Evolutionary conservation across 2,329 filamentous ascomycete species (phyloP).

Genomic region (Sporothrix euskadiensis): DNA sequence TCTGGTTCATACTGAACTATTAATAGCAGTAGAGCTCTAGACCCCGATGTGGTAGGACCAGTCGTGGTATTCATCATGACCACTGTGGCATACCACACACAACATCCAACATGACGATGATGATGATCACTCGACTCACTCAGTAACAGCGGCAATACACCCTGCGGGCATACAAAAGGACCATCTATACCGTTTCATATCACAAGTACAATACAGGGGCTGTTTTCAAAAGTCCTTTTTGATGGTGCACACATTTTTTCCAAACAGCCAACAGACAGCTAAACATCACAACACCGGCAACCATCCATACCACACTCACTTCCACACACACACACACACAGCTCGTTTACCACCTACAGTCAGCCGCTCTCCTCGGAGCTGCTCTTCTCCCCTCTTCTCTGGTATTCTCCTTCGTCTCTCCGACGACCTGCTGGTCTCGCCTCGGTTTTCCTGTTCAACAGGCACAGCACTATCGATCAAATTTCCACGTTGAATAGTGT

Average conservation of each 20-base stretch:
- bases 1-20: too few relatives aligned
- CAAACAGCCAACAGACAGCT: background rate
- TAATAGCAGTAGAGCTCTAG: background rate
- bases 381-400: background rate
- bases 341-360: background rate
- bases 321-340: background rate
- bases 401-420: background rate
- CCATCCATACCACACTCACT: background rate
- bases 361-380: background rate
- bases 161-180: background rate
- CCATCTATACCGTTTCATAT: background rate
- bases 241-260: background rate
- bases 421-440: background rate
- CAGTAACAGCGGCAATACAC: background rate
- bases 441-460: background rate
- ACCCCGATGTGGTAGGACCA: background rate
- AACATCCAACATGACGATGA: too few relatives aligned
- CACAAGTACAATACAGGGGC: background rate
- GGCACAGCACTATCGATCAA: background rate
- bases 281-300: background rate
- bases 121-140: background rate
- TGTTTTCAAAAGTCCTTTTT: background rate
- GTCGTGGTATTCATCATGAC: background rate
- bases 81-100: background rate
- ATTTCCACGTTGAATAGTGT: background rate